Conservation (phyloP, 768 basidiomycete genomes). For the Serendipita sp. region DNA sequence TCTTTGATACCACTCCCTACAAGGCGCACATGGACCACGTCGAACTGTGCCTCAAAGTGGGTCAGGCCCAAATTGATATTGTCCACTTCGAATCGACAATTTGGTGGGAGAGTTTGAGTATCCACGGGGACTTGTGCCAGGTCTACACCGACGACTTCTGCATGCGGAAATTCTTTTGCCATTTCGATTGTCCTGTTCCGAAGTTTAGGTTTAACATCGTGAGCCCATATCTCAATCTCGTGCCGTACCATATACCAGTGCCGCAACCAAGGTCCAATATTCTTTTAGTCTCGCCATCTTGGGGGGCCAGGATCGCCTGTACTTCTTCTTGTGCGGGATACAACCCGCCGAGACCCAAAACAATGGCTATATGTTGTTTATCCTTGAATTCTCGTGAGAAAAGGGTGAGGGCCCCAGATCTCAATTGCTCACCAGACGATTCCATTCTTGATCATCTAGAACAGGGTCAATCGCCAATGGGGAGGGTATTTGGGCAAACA, state of each 20-base stretch:
- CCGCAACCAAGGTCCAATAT: neutral
- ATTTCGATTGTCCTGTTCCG: constrained; percentile 52
- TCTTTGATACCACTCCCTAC: neutral
- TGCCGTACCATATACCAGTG: neutral
- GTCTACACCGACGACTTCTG: constrained; percentile 53
- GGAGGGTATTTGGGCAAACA: neutral
- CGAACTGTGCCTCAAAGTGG: neutral
- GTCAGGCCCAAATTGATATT: neutral
- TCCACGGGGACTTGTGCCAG: constrained; percentile 30
- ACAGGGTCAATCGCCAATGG: too few relatives aligned
- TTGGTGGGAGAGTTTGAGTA: neutral
- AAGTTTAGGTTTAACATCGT: neutral
- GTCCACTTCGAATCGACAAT: constrained; percentile 5
- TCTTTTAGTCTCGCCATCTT: neutral
- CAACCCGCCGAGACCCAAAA: neutral
- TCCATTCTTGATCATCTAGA: neutral
- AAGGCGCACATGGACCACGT: neutral
- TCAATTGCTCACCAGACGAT: neutral
- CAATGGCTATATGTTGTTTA: neutral
- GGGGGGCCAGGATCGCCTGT: neutral
- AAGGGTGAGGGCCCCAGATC: neutral
- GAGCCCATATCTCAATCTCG: neutral
- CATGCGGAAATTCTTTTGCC: constrained; percentile 46
- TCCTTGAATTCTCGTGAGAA: neutral
- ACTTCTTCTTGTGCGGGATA: neutral